Conservation (phyloP, 1,139 yeast species). For the Yarrowia galli region DNA sequence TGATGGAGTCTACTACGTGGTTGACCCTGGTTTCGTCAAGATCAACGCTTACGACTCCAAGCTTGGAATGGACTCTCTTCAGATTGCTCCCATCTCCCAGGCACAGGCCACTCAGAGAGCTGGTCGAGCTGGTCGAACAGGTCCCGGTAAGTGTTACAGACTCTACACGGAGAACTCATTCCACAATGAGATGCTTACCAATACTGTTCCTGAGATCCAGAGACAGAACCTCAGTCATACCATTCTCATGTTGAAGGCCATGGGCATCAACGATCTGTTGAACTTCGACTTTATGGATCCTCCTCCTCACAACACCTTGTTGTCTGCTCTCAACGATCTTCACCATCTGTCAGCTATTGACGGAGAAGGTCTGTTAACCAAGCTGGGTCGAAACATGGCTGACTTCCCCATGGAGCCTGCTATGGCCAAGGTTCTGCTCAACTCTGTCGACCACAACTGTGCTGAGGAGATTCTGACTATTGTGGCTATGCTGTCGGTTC, state of each 20-base stretch:
- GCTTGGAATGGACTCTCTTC: constrained; percentile 77
- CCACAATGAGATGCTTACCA: constrained; percentile 79
- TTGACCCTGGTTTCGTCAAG: constrained; percentile 84
- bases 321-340: constrained; percentile 82
- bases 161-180: constrained; percentile 74
- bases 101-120: constrained; percentile 86
- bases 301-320: constrained; percentile 78
- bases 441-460: constrained; percentile 76
- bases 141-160: constrained; percentile 82
- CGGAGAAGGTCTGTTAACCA: constrained; percentile 75
- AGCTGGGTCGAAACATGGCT: constrained; percentile 82
- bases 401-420: constrained; percentile 97
- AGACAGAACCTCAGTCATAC: constrained; percentile 88
- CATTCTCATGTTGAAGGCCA: constrained; percentile 87
- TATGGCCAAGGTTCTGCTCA: constrained; percentile 78
- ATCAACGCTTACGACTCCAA: constrained; percentile 77
- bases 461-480: constrained; percentile 84
- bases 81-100: constrained; percentile 76
- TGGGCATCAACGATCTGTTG: constrained; percentile 86
- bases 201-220: constrained; percentile 90
- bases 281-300: constrained; percentile 94
- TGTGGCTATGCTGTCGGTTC: constrained; percentile 91
- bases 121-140: constrained; percentile 88
- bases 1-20: constrained; percentile 77
- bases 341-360: constrained; percentile 85